Base-by-base conservation (phyloP, 148 eudicot genomes). In the Spergularia bocconei region DNA sequence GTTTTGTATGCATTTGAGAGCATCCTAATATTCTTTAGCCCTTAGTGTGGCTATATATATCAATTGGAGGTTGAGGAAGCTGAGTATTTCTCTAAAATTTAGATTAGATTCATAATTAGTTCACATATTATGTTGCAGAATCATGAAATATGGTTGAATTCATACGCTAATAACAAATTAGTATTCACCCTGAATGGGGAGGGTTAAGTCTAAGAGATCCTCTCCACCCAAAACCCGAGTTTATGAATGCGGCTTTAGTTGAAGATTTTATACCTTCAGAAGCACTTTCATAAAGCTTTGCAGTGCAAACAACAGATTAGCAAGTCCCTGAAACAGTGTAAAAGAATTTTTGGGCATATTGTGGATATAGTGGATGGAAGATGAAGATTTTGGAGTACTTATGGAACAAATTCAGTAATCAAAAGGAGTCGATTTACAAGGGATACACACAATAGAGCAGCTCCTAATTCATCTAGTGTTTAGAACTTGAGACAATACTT, bases 341-440 rank as follows among this genome's bases (percentile, higher is more conserved):
- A 54, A 70, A 25, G 41, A 38, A 55, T 55, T 56, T 55, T 55
- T 56, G 61, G 36, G 79, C 48, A 68, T 67, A 69, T 59, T 72
- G 53, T 38, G 54, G 29, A 54, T 70, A 64, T 36, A 52, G 11
- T 17, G n/a, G 51, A 69, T 61, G 33, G 53, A 51, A 13, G 51
- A 33, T 52, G 48, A 59, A 48, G 20, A 69, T 19, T 63, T 20
- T 11, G 25, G 11, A 70, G 51, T 54, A 70, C 39, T 62, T 36
- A 69, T 69, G 78, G 61, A 51, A 80, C 41, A 62, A 75, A 75
- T 19, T 70, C 54, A 67, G 62, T 56, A 75, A 50, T 64, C 25
- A 36, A 55, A 61, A 70, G 71, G 62, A 75, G 83, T 75, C 17
- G 83, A 80, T 80, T 68, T 80, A 71, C 79, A 80, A 64, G 25